These are phyloP conservation scores for Fusarium napiforme DNA, from an alignment of 2,329 filamentous ascomycete genomes.

Conservation along the genomic window DNA sequence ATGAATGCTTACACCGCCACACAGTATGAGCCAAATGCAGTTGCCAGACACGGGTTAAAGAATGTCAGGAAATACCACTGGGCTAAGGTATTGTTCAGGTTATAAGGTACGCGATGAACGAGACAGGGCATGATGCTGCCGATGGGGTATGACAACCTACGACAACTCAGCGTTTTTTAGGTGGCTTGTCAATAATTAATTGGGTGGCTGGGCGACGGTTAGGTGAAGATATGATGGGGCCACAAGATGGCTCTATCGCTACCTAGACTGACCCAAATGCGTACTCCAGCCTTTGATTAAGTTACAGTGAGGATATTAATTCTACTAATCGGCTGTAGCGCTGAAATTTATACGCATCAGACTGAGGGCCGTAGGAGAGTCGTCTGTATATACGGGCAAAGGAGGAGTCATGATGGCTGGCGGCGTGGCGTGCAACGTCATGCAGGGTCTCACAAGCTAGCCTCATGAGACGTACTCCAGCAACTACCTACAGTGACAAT, in stretches of 20 bases:
- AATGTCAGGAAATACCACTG: background rate
- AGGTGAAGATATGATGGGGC: slow-evolving; percentile 14
- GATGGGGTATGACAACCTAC: slow-evolving; percentile 35
- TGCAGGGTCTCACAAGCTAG: slow-evolving; percentile 30
- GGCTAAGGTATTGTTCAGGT: background rate
- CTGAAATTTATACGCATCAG: background rate
- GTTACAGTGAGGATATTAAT: background rate
- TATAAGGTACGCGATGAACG: background rate
- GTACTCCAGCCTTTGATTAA: background rate
- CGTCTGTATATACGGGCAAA: background rate
- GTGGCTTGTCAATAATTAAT: slow-evolving; percentile 42
- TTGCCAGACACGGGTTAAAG: slow-evolving; percentile 5
- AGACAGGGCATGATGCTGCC: slow-evolving; percentile 12
- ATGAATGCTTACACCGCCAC: slow-evolving; percentile 28
- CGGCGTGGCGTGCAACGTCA: slow-evolving; percentile 15
- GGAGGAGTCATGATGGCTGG: slow-evolving; percentile 29
- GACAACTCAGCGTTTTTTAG: slow-evolving; percentile 18
- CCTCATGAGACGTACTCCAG: slow-evolving; percentile 7
- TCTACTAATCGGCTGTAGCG: background rate
- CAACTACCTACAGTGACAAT: background rate
- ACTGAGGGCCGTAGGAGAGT: background rate
- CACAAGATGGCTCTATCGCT: background rate
- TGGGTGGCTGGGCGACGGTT: slow-evolving; percentile 43
- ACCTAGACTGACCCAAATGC: background rate
- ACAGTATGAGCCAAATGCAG: background rate